These are phyloP conservation scores for Plectosphaerella cucumerina DNA, from an alignment of 2,329 filamentous ascomycete species.

Conservation along the genomic window DNA sequence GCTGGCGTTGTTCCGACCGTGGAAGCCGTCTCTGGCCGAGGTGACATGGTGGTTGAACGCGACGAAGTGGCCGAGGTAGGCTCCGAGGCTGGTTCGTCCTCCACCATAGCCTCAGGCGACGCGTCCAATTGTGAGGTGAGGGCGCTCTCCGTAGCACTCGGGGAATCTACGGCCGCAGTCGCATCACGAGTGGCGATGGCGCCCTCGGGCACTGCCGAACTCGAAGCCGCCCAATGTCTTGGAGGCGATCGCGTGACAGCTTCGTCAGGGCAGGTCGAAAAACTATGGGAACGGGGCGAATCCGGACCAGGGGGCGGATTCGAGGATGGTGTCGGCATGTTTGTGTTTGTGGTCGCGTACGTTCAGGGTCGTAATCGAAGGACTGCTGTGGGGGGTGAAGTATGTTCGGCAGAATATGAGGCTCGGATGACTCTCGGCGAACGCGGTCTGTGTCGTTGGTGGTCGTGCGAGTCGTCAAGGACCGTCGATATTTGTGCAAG, in stretches of 20 bases:
- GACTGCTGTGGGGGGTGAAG: too few species aligned
- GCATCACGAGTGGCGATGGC: too few species aligned
- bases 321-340: conserved; percentile 43
- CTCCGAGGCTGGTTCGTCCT: conserved; percentile 12
- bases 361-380: too few species aligned
- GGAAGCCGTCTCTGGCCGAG: conserved; percentile 29
- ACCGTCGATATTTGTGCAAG: too few species aligned
- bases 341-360: conserved; percentile 8
- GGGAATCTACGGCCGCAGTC: not conserved
- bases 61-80: conserved; percentile 21
- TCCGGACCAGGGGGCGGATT: conserved; percentile 32
- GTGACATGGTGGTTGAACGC: conserved; percentile 39
- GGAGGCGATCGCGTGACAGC: conserved; percentile 14
- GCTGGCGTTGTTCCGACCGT: conserved; percentile 29
- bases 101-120: conserved; percentile 13
- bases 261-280: conserved; percentile 41
- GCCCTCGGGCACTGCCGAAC: too few species aligned
- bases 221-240: conserved; percentile 11
- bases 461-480: too few species aligned
- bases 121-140: conserved; percentile 7
- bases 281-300: conserved; percentile 30
- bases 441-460: too few species aligned
- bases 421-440: too few species aligned
- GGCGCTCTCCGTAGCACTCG: conserved; percentile 6
- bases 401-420: too few species aligned